A percentile compares a stretch with the other conserved stretches of the same genome.
These are phyloP conservation scores for Ascoidea asiatica DNA, from an alignment of 805 yeast genomes.

Conservation along the genomic window DNA sequence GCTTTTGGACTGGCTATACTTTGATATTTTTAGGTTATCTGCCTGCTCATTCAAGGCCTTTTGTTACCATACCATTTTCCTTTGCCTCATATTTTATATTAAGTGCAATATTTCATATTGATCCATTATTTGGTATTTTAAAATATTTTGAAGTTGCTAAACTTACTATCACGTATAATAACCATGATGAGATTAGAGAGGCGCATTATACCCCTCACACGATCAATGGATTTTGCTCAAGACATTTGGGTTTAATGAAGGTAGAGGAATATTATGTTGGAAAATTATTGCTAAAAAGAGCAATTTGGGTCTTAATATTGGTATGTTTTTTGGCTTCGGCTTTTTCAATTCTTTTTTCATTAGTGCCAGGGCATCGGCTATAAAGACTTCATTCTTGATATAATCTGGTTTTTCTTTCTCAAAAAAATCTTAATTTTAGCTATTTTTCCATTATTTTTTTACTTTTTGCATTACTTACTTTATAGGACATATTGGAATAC, in stretches of 20 bases:
- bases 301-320: slow-evolving; percentile 54
- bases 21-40: slow-evolving; percentile 57
- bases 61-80: slow-evolving; percentile 64
- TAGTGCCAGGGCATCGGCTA: slow-evolving; percentile 79
- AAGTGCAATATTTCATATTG: slow-evolving; percentile 60
- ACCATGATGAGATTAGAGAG: slow-evolving; percentile 24
- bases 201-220: neutral
- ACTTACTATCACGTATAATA: slow-evolving; percentile 20
- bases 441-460: too few relatives aligned
- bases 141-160: slow-evolving; percentile 45
- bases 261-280: slow-evolving; percentile 68
- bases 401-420: too few relatives aligned
- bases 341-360: slow-evolving; percentile 59
- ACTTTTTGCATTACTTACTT: too few relatives aligned
- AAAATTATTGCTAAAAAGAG: slow-evolving; percentile 47
- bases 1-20: slow-evolving; percentile 77
- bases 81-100: slow-evolving; percentile 59
- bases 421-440: too few relatives aligned
- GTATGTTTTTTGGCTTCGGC: slow-evolving; percentile 51
- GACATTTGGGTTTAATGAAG: slow-evolving; percentile 11
- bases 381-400: too few relatives aligned
- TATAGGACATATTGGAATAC: too few relatives aligned
- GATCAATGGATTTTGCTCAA: too few relatives aligned
- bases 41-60: slow-evolving; percentile 28
- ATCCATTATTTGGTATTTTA: slow-evolving; percentile 58